Evolutionary conservation across 1,284 basidiomycete genomes (phyloP).

Genomic region (Papiliotrema terrestris): DNA sequence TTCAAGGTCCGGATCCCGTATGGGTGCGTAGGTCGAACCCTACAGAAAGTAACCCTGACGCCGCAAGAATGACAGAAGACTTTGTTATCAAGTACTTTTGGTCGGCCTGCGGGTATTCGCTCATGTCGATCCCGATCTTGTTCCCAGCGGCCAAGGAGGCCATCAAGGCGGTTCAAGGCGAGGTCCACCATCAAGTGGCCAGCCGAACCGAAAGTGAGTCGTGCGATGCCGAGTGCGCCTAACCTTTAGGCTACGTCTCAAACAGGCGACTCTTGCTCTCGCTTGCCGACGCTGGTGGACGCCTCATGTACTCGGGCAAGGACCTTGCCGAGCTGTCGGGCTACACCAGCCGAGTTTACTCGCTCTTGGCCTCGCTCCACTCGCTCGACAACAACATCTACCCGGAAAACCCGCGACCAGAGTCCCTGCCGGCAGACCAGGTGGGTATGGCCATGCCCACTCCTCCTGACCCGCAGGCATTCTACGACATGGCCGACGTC

Average conservation of each 20-base stretch:
- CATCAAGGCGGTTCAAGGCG: background rate
- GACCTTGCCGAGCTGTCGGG: conserved; percentile 91
- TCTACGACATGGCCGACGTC: conserved; percentile 52
- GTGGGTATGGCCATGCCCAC: conserved; percentile 23
- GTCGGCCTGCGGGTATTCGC: conserved; percentile 82
- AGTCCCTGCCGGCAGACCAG: conserved; percentile 21
- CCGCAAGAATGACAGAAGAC: conserved; percentile 78
- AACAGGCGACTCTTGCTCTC: conserved; percentile 89
- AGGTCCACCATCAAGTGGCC: conserved; percentile 49
- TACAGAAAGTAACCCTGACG: conserved; percentile 65
- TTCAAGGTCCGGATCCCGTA: conserved; percentile 61
- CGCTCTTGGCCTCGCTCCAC: conserved; percentile 80
- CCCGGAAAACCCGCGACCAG: conserved; percentile 34
- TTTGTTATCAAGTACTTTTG: conserved; percentile 92
- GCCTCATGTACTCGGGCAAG: conserved; percentile 59
- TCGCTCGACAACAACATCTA: conserved; percentile 55
- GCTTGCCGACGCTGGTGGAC: conserved; percentile 89
- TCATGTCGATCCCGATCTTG: conserved; percentile 84
- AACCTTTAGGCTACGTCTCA: conserved; percentile 77
- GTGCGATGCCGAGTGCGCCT: conserved; percentile 2
- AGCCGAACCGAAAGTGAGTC: conserved; percentile 62
- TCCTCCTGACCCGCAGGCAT: conserved; percentile 24
- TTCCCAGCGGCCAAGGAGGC: conserved; percentile 48
- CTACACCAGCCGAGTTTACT: conserved; percentile 84
- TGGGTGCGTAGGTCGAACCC: conserved; percentile 16